Conservation (phyloP, 768 basidiomycete genomes). For the Naematelia aurantialba region DNA sequence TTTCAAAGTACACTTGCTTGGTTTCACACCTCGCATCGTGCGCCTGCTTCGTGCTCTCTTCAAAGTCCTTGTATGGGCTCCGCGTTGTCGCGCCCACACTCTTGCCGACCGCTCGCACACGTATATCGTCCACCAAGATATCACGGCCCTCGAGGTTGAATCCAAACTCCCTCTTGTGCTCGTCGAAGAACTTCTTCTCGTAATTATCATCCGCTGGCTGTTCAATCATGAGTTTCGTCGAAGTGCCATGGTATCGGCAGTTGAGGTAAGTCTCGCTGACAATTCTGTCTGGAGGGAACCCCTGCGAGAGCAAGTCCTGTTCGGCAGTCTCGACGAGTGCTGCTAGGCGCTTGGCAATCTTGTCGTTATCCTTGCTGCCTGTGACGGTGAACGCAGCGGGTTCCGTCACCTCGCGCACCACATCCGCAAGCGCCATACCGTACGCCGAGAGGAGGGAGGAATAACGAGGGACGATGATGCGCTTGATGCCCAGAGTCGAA, state of each 20-base stretch:
- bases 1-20: constrained; percentile 26
- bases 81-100: constrained; percentile 19
- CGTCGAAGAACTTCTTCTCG: constrained; percentile 62
- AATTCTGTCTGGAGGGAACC: constrained; percentile 25
- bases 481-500: constrained; percentile 24
- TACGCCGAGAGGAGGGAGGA: constrained; percentile 44
- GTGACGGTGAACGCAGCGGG: constrained; percentile 21
- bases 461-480: constrained; percentile 32
- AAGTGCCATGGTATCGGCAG: constrained; percentile 49
- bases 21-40: constrained; percentile 3
- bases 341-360: constrained; percentile 20
- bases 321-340: constrained; percentile 21
- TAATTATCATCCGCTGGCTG: constrained; percentile 63
- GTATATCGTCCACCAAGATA: constrained; percentile 37
- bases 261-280: constrained; percentile 29
- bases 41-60: constrained; percentile 6
- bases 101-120: constrained; percentile 29
- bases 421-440: constrained; percentile 52
- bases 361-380: constrained; percentile 20
- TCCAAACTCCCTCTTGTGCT: constrained; percentile 39
- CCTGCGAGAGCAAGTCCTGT: constrained; percentile 25
- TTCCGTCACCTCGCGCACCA: constrained; percentile 25
- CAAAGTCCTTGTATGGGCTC: constrained; percentile 27
- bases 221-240: constrained; percentile 81
- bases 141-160: constrained; percentile 55